These are phyloP conservation scores for Podila minutissima DNA, from an alignment of 192 early-diverging fungal species.

Conservation along the genomic window DNA sequence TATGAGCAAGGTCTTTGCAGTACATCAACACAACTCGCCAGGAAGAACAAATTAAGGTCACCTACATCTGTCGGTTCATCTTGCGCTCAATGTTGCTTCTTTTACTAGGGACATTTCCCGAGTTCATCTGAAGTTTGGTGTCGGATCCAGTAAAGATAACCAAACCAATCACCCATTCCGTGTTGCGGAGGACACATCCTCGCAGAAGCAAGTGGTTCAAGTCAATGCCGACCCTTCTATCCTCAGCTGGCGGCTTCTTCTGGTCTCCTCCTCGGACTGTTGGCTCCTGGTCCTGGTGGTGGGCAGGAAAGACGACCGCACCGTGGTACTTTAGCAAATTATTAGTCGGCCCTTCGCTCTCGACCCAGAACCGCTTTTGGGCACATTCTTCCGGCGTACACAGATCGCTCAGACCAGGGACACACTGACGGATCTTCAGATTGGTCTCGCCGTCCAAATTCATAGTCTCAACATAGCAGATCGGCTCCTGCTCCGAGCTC, in stretches of 20 bases:
- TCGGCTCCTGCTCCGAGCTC: slow-evolving; percentile 69
- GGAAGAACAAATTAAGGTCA: not conserved
- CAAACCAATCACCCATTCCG: slow-evolving; percentile 77
- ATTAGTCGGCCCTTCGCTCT: slow-evolving; percentile 68
- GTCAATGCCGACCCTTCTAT: slow-evolving; percentile 58
- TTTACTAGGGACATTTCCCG: slow-evolving; percentile 75
- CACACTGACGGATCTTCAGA: slow-evolving; percentile 72
- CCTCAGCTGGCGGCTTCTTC: not conserved
- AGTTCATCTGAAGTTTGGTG: slow-evolving; percentile 83
- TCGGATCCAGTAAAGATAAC: slow-evolving; percentile 80
- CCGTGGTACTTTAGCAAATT: slow-evolving; percentile 73
- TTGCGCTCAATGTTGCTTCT: slow-evolving; percentile 72
- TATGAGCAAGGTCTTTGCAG: not conserved
- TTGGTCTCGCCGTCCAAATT: slow-evolving; percentile 88
- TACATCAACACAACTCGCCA: not conserved
- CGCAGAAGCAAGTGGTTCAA: slow-evolving; percentile 75
- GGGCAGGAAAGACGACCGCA: slow-evolving; percentile 52
- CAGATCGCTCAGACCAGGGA: slow-evolving; percentile 61
- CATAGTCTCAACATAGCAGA: slow-evolving; percentile 81
- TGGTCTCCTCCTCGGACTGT: slow-evolving; percentile 1
- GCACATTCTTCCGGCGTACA: slow-evolving; percentile 65
- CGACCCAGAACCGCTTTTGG: slow-evolving; percentile 53
- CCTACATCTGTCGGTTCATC: slow-evolving; percentile 74
- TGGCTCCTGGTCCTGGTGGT: not conserved
- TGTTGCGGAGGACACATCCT: slow-evolving; percentile 80